Evolutionary conservation across 495 filamentous ascomycete species (phyloP).

Genomic region (Cercophora sp.): DNA sequence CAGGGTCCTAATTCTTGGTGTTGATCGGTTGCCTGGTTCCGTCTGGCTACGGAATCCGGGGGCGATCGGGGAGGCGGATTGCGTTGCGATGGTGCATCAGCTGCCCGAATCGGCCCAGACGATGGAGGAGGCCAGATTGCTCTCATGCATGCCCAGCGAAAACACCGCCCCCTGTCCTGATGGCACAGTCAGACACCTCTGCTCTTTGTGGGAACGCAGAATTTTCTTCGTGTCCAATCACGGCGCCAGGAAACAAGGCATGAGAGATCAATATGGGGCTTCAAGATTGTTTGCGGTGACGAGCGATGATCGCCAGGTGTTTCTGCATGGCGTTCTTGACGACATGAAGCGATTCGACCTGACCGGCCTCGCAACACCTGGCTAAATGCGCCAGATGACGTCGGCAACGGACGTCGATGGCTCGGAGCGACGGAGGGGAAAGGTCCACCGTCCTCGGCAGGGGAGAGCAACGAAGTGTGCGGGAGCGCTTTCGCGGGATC

Average conservation of each 20-base stretch:
- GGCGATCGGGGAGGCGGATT: not conserved
- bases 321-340: no score
- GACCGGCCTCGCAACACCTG: no score
- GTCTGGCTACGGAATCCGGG: no score
- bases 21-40: no score
- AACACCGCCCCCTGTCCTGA: constrained; percentile 3
- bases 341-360: no score
- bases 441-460: no score
- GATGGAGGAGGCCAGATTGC: not conserved
- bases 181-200: not conserved
- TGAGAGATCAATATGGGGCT: no score
- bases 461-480: no score
- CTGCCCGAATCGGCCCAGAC: no score
- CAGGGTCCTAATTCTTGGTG: constrained; percentile 1
- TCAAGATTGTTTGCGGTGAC: not conserved
- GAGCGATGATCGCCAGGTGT: not conserved
- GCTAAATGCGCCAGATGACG: not conserved
- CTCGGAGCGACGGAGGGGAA: no score
- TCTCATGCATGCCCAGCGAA: not conserved
- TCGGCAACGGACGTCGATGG: not conserved
- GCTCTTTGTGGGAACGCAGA: not conserved
- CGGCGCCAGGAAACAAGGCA: not conserved
- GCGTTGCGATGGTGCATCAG: no score
- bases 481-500: no score
- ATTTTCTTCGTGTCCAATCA: not conserved